Base-by-base conservation (phyloP, 768 basidiomycete genomes). In the Panellus pusillus region DNA sequence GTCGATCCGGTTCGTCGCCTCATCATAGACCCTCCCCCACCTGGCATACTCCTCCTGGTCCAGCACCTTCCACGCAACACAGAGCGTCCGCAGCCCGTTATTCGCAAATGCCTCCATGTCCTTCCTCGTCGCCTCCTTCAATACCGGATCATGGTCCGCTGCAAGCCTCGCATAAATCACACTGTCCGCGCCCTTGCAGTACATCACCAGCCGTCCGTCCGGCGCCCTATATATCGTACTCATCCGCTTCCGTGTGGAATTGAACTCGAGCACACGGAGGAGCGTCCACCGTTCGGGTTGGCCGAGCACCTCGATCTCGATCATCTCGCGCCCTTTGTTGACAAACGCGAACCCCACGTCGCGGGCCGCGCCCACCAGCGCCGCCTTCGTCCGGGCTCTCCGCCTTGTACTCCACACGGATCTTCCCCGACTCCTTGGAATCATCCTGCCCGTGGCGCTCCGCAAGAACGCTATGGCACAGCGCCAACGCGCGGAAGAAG, bases 61-160 rank as follows among this genome's bases (percentile, higher is more conserved):
- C 60, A 98, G 66, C 58, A 83, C 81, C 54, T 89, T 77, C 66
- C 87, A 91, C 24, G 92, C 88, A 58, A 98, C 83, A 71, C 92
- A 95, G 40, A 99, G 75, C 54, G 96, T 98, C 60, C 96, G 76
- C 68, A 99, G 66, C 15, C 96, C 96, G 43, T 79, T 88, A 59
- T 98, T 99, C 50, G 96, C 96, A 69, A 97, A 97, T 54, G 76
- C 74, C 70, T 98, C 95, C 84, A 98, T 90, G 66, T 98, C 93
- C 68, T 81, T 81, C 61, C 76, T 77, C 40, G 95, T 98, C 66
- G 83, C 74, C 40, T 83, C 85, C 74, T 91, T 91, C 59, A 97
- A 63, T 38, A 58, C 73, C 2, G 76, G 74, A 63, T 96, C 91
- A 64, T 91, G 91, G 60, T 89, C 81, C 43, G 75, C 71, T n/a